Evolutionary conservation across 2,329 filamentous ascomycete genomes (phyloP), one percentile per base, ranked within the genome.

Genomic region (Blastomyces emzantsi): DNA sequence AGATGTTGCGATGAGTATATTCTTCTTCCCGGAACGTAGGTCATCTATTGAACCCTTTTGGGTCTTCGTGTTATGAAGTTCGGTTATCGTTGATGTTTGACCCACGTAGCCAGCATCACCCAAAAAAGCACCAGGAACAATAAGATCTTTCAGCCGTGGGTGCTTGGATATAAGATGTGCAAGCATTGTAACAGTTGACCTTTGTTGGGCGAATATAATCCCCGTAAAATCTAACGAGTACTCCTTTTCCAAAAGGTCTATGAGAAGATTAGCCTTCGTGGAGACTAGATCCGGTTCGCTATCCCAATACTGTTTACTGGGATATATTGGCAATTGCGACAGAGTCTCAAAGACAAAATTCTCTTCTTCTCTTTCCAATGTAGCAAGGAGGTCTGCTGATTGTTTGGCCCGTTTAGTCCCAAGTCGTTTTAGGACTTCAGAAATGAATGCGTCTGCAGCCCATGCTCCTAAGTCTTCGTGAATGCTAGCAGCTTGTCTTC

Each of bases 381-480:
- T 72, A 28, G 78, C 73, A n/a, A 78, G 70, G 61, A 71, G 63
- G 15, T 71, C 64, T 63, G 75, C 70, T 13, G 68, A 66, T 28
- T 69, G 66, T 6, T 51, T 6, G 59, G 39, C 65, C 22, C 62
- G 55, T 19, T 67, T 60, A 67, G 45, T 41, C n/a, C 66, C 68
- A 13, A 78, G 69, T 57, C 74, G 74, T 57, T 70, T 73, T 11
- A 85, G 75, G 3, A 81, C 80, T 47, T 77, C 77, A 61, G 74
- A 74, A 30, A 92, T 82, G 70, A 87, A 92, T 60, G 81, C 82
- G 59, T 92, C 86, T 0, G 83, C 82, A 1, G 87, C 87, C 87
- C 88, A 92, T 1, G 78, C 67, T 0, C 90, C 90, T 3, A 92
- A 79, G 56, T 88, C 82, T 2, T 71, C 67, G 28, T 78, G 78